Evolutionary conservation across 805 yeast genomes (phyloP), one percentile per base, ranked within the genome.

Genomic region (Metschnikowia baotianmanensis): DNA sequence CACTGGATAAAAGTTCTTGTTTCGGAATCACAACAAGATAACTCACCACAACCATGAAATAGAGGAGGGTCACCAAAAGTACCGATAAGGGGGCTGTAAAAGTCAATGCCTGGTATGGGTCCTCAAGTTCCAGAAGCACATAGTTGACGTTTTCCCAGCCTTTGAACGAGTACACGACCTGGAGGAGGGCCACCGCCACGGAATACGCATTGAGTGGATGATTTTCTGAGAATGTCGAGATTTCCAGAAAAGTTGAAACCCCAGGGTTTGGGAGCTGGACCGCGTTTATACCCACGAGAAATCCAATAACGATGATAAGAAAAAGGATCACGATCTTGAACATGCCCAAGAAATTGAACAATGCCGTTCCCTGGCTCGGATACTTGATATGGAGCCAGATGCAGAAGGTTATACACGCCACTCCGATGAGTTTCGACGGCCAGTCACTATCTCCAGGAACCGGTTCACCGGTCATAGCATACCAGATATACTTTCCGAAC

Each of bases 121-220:
- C 68, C 13, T 67, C 65, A 31, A 80, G 71, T 50, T 80, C 86
- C 44, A 74, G 72, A 37, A 80, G 59, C 1, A 80, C 86, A 48
- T 78, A 74, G 53, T 81, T 81, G 31, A 81, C 82, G 48, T 80
- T 80, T 48, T 81, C 86, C 85, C 86, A 80, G 5, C 86, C 86
- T 44, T 80, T 75, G 58, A 78, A 80, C 0, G 85, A 78, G 52
- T 79, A 80, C 11, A 81, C 76, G 18, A 81, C 73, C 36, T 82
- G 76, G 26, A 80, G 55, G 24, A 80, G 53, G 0, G 82, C 84
- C 26, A 79, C 79, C 1, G 84, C 70, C 6, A 73, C 54, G 27
- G 76, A 72, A 51, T 78, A 81, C 9, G 64, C 50, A 32, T 55
- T 59, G 2, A 77, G 66, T 40, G 7, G 65, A 59, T 40, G 69